phyloP scores from a whole-genome alignment of 345 rosid genomes.

The Gossypium herbaceum region DNA sequence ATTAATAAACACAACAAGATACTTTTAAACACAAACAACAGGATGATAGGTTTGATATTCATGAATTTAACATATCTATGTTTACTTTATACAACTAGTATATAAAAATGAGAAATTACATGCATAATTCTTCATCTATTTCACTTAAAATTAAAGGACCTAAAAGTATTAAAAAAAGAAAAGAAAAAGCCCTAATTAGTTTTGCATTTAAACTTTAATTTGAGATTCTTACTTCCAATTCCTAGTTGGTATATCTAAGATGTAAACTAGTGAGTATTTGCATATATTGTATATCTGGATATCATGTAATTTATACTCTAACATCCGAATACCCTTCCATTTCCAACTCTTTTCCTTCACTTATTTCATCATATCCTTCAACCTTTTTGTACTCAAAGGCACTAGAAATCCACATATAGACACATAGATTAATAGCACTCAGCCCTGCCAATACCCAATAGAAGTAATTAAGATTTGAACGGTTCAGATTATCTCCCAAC shows the following conservation, averaged over 20 bases:
- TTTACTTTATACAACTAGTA: too few species aligned
- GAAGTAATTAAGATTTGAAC: constrained; percentile 53
- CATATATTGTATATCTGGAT: neutral
- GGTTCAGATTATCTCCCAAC: constrained; percentile 69
- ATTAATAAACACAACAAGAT: too few species aligned
- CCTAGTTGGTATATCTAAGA: neutral
- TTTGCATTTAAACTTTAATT: neutral
- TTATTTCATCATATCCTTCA: constrained; percentile 7
- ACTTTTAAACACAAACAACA: too few species aligned
- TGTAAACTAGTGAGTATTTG: neutral
- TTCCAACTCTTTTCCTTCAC: constrained; percentile 5
- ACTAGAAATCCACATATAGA: constrained; percentile 45
- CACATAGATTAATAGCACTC: constrained; percentile 51
- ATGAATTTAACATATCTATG: too few species aligned
- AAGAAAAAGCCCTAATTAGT: neutral
- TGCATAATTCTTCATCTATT: too few species aligned
- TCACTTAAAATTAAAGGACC: too few species aligned
- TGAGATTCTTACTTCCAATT: neutral
- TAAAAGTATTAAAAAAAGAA: too few species aligned
- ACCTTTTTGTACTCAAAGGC: constrained; percentile 64
- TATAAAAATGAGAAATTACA: too few species aligned
- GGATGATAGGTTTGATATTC: too few species aligned
- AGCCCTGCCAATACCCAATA: constrained; percentile 77
- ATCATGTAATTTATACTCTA: neutral
- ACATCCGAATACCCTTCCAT: neutral